Percentiles rank a stretch among this genome's conserved stretches.
These are phyloP conservation scores for Pseudoturritis turrita DNA, from an alignment of 345 rosid species.

Conservation along the genomic window DNA sequence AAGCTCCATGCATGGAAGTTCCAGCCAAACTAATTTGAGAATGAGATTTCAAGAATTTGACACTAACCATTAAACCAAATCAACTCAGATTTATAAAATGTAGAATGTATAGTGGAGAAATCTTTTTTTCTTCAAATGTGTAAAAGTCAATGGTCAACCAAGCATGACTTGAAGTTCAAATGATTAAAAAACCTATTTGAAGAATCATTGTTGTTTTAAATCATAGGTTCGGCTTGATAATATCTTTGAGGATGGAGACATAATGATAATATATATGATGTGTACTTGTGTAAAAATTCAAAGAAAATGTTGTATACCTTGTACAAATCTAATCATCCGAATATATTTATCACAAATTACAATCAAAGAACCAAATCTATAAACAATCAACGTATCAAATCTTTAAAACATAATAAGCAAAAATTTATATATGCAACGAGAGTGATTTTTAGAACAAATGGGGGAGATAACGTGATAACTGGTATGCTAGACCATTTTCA, in stretches of 20 bases:
- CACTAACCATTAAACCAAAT: not conserved
- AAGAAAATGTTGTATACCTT: not conserved
- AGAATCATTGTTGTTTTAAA: conserved; percentile 1
- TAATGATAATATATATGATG: conserved; percentile 20
- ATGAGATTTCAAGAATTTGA: not conserved
- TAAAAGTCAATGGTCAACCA: conserved; percentile 31
- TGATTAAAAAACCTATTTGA: conserved; percentile 21
- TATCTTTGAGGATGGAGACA: conserved; percentile 13
- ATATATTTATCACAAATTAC: not conserved
- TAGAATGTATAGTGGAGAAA: not conserved
- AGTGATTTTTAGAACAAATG: not conserved
- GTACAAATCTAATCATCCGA: not conserved
- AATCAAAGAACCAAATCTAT: not conserved
- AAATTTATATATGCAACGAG: not conserved
- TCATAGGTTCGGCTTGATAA: conserved; percentile 16
- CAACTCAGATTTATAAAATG: not conserved
- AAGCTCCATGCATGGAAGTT: not conserved
- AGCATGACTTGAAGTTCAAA: conserved; percentile 27
- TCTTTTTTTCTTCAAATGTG: not conserved
- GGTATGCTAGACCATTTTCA: too few relatives aligned
- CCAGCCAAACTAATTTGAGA: not conserved
- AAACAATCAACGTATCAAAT: not conserved
- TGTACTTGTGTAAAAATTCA: conserved; percentile 1
- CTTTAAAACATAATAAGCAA: not conserved
- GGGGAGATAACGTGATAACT: not conserved